Base-by-base conservation (phyloP, 2,329 filamentous ascomycete species). In the Ramularia endophylla region DNA sequence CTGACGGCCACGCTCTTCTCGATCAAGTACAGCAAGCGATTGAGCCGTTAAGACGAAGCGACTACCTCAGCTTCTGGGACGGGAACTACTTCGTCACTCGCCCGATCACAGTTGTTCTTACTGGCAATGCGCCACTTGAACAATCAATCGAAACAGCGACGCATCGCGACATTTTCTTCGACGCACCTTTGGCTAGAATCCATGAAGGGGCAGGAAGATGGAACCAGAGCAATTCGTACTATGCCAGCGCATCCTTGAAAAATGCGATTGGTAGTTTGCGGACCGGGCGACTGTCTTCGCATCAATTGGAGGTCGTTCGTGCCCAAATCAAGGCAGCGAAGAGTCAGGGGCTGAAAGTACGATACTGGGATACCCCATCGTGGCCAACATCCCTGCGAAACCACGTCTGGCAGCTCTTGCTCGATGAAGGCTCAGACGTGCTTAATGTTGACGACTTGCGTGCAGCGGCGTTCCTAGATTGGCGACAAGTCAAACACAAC, bases 31-130 rank as follows among this genome's bases (percentile, higher is more conserved):
- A 75, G 12, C 56, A 66, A 22, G 73, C 81, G 41, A 68, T 86
- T 0, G 65, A 76, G 41, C 74, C 80, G 2, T 67, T 87, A 5
- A 69, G 80, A 3, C 64, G 74, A 29, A 68, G 66, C 29, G 73
- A 73, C n/a, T 85, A 64, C 46, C 58, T 71, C 3, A 69, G 62
- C 18, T 62, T 63, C 44, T 71, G 75, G 38, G 65, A 75, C 17
- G 68, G 78, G 36, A 70, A 66, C 12, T 56, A 65, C 12, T 57
- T 83, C 2, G 59, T 74, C 27, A 56, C 65, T 16, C 68, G 81
- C 1, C 77, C 79, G 1, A 62, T 87, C 27, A 87, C 82, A 0
- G 74, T 87, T 2, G 80, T 87, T 2, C 80, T 75, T 1, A 85
- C 81, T 1, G 83, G 84, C 9, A 75, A 76, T 48, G 73, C 77